Conservation (phyloP, 108 stramenopile genomes). For the Nannochloropsis granulata region DNA sequence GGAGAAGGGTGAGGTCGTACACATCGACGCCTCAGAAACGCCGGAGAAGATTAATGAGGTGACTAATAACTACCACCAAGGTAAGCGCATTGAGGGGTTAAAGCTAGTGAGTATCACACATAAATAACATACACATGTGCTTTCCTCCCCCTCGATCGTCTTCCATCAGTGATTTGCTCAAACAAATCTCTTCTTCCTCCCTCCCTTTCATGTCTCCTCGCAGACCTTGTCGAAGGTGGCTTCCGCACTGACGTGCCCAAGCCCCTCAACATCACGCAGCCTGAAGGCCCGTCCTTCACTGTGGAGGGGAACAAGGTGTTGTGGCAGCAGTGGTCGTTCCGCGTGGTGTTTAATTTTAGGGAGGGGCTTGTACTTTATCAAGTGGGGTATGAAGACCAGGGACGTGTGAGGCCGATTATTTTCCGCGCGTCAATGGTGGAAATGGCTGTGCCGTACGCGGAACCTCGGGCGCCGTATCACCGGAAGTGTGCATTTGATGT, state of each 20-base stretch:
- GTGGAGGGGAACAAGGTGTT: constrained; percentile 44
- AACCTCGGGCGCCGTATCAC: constrained; percentile 41
- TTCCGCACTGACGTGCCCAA: constrained; percentile 30
- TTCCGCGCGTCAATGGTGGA: constrained; percentile 47
- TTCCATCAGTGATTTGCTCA: too few species aligned
- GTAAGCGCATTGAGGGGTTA: constrained; percentile 17
- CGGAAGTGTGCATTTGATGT: constrained; percentile 51
- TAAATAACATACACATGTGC: constrained; percentile 44
- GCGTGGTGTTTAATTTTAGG: constrained; percentile 51
- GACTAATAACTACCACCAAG: background rate
- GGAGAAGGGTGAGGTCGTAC: constrained; percentile 37
- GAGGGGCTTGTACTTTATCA: constrained; percentile 53
- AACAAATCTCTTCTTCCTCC: too few species aligned
- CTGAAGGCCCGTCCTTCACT: constrained; percentile 49
- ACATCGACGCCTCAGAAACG: constrained; percentile 32
- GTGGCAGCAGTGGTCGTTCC: constrained; percentile 52
- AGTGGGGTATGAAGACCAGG: constrained; percentile 37
- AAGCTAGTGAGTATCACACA: constrained; percentile 33
- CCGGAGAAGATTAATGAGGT: background rate
- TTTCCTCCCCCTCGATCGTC: background rate
- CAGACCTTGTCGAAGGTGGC: background rate
- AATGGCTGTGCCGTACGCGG: constrained; percentile 60
- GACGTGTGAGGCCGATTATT: constrained; percentile 24
- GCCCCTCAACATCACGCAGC: constrained; percentile 44
- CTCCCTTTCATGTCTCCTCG: too few species aligned